Evolutionary conservation across 1,139 yeast species (phyloP).

Genomic region (Diutina ranongensis): DNA sequence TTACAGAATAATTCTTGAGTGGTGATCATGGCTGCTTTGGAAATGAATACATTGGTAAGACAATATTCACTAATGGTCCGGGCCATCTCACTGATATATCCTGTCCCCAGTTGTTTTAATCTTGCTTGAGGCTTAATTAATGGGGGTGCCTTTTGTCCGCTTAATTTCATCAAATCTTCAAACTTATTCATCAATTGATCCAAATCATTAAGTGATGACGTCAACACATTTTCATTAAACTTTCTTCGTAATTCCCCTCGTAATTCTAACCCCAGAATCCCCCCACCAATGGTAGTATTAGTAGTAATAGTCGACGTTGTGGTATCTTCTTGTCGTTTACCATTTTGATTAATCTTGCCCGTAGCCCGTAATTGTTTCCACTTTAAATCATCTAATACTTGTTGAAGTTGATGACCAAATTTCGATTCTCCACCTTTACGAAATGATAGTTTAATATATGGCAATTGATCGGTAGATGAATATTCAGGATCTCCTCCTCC

Average conservation of each 20-base stretch:
- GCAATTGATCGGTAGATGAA: slow-evolving; percentile 16
- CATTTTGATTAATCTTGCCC: slow-evolving; percentile 10
- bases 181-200: slow-evolving; percentile 71
- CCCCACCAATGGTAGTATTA: slow-evolving; percentile 25
- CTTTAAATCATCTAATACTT: slow-evolving; percentile 30
- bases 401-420: slow-evolving; percentile 32
- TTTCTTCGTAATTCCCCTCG: slow-evolving; percentile 45
- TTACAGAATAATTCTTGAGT: slow-evolving; percentile 32
- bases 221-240: slow-evolving; percentile 51
- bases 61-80: slow-evolving; percentile 45
- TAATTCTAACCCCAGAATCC: slow-evolving; percentile 64
- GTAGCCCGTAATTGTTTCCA: slow-evolving; percentile 22
- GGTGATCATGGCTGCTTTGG: slow-evolving; percentile 28
- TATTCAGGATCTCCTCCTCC: slow-evolving; percentile 14
- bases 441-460: slow-evolving; percentile 48
- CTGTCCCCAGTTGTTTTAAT: slow-evolving; percentile 18
- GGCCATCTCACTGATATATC: slow-evolving; percentile 28
- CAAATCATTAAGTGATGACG: slow-evolving; percentile 65
- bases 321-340: slow-evolving; percentile 5
- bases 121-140: slow-evolving; percentile 22
- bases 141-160: slow-evolving; percentile 32
- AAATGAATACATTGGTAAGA: slow-evolving; percentile 19
- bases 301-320: too few species aligned
- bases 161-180: slow-evolving; percentile 53
- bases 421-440: slow-evolving; percentile 45